phyloP scores from a whole-genome alignment of 768 basidiomycete species.

The Lentinula lateritia region DNA sequence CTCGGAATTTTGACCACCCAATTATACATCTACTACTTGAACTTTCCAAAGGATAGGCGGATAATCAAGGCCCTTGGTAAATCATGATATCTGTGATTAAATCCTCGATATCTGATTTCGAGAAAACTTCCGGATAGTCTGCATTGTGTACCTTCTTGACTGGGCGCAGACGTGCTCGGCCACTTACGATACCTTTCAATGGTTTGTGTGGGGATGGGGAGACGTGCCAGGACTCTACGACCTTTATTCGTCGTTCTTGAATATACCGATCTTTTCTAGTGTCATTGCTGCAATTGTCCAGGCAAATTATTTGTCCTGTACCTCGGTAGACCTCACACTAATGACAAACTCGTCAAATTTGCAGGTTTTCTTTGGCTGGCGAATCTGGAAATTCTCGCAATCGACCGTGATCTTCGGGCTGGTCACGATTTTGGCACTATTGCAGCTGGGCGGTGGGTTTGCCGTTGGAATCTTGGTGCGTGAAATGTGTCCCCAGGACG shows the following conservation, averaged over 20 bases:
- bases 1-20: conserved; percentile 14
- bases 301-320: background rate
- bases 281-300: conserved; percentile 13
- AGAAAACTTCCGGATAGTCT: conserved; percentile 7
- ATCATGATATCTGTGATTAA: background rate
- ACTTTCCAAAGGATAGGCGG: conserved; percentile 11
- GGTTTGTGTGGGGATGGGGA: conserved; percentile 17
- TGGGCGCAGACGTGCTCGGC: conserved; percentile 15
- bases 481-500: no score
- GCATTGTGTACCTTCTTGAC: conserved; percentile 12
- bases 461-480: conserved; percentile 8
- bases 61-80: conserved; percentile 11
- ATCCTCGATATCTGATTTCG: no score
- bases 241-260: conserved; percentile 9
- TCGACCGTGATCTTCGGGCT: conserved; percentile 4
- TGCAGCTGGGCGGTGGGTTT: conserved; percentile 10
- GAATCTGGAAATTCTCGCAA: conserved; percentile 11
- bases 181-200: conserved; percentile 15
- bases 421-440: conserved; percentile 7
- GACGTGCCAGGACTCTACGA: conserved; percentile 3
- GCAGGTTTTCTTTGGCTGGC: conserved; percentile 15
- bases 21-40: conserved; percentile 14
- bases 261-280: conserved; percentile 13
- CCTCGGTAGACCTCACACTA: background rate
- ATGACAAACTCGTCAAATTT: background rate